A percentile compares a stretch with the other conserved stretches of the same genome.
Evolutionary conservation across 2,329 filamentous ascomycete species (phyloP).

Genomic region (Xylariaceae sp.): DNA sequence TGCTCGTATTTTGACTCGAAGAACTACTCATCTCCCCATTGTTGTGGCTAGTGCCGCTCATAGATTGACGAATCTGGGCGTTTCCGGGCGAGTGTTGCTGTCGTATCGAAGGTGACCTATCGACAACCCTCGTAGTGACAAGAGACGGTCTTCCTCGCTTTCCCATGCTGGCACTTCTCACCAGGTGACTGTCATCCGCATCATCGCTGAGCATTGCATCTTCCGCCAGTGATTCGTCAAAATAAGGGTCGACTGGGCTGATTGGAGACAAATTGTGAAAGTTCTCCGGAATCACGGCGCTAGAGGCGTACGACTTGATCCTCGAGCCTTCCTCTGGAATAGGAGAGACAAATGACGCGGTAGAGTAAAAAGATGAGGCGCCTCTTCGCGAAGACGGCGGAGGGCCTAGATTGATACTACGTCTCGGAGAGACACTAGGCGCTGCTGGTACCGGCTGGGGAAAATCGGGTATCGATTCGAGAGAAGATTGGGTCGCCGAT

Average conservation of each 20-base stretch:
- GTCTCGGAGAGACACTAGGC: slow-evolving; percentile 36
- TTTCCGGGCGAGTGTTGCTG: slow-evolving; percentile 36
- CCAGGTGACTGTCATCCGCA: slow-evolving; percentile 51
- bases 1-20: slow-evolving; percentile 36
- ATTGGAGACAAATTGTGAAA: slow-evolving; percentile 52
- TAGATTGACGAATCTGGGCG: slow-evolving; percentile 37
- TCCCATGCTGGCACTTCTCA: slow-evolving; percentile 57
- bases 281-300: slow-evolving; percentile 63
- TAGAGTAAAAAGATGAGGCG: slow-evolving; percentile 61
- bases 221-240: slow-evolving; percentile 46
- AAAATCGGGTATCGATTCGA: slow-evolving; percentile 56
- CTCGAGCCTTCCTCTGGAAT: slow-evolving; percentile 67
- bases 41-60: slow-evolving; percentile 42
- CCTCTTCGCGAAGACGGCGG: slow-evolving; percentile 57
- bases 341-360: slow-evolving; percentile 63
- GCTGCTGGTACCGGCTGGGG: slow-evolving; percentile 40
- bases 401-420: slow-evolving; percentile 52
- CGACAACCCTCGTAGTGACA: slow-evolving; percentile 40
- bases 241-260: slow-evolving; percentile 46
- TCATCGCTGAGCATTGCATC: slow-evolving; percentile 43
- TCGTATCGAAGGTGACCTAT: slow-evolving; percentile 27
- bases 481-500: slow-evolving; percentile 48
- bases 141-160: slow-evolving; percentile 55
- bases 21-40: slow-evolving; percentile 43
- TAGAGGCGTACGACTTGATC: slow-evolving; percentile 59